Evolutionary conservation across 257 asterid species (phyloP).

Genomic region (Ehretia macrophylla): DNA sequence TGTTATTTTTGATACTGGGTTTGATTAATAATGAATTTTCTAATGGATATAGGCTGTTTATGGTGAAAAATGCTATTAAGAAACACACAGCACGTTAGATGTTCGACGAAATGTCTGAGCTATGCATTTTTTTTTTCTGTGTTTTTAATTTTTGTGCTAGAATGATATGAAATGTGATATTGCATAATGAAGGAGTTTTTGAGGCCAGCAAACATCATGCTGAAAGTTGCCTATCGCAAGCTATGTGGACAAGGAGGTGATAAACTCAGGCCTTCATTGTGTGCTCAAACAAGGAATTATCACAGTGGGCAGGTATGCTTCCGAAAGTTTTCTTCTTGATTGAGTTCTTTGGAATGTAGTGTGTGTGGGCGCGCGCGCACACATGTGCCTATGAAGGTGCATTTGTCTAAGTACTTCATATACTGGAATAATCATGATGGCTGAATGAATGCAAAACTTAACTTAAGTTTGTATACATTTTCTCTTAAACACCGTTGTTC

Average conservation of each 20-base stretch:
- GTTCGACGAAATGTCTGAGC: too few species aligned
- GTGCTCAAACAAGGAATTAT: slow-evolving; percentile 34
- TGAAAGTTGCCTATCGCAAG: slow-evolving; percentile 45
- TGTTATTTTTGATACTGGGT: too few species aligned
- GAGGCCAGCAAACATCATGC: slow-evolving; percentile 32
- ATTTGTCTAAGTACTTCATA: neutral
- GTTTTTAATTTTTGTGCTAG: too few species aligned
- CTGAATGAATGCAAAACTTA: neutral
- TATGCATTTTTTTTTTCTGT: too few species aligned
- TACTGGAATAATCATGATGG: neutral
- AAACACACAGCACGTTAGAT: too few species aligned
- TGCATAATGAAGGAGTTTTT: neutral
- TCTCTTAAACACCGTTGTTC: too few species aligned
- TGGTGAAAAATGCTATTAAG: too few species aligned
- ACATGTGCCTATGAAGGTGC: neutral
- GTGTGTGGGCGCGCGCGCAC: too few species aligned
- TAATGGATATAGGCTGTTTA: too few species aligned
- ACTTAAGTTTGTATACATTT: too few species aligned
- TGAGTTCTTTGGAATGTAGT: neutral
- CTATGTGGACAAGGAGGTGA: slow-evolving; percentile 30
- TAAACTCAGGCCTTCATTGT: slow-evolving; percentile 31
- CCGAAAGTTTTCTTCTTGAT: neutral
- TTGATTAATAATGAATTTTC: too few species aligned
- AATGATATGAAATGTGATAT: too few species aligned
- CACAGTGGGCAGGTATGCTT: slow-evolving; percentile 51